Evolutionary conservation across 163 green algal species (phyloP).

Genomic region (Prototheca cutis): DNA sequence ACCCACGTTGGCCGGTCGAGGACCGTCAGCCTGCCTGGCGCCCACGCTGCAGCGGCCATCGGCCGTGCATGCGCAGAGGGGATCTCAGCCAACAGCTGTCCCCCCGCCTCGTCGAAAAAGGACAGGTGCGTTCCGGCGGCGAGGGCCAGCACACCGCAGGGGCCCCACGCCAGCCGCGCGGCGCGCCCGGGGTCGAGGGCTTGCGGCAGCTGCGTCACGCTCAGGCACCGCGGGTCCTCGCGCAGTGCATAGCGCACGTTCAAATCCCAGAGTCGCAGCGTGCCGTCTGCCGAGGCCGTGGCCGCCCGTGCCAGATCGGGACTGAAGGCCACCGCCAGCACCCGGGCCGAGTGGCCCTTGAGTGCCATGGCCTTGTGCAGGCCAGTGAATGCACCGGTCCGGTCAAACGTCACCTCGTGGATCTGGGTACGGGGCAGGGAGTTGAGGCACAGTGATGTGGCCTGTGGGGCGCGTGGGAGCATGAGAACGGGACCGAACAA

Average conservation of each 20-base stretch:
- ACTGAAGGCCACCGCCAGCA: background rate
- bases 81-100: constrained; percentile 44
- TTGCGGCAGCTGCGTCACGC: background rate
- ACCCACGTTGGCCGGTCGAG: constrained; percentile 19
- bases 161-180: constrained; percentile 35
- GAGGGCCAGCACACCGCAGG: constrained; percentile 40
- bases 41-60: constrained; percentile 34
- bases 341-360: constrained; percentile 12
- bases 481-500: too few species aligned
- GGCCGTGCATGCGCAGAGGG: constrained; percentile 39
- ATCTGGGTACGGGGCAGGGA: too few species aligned
- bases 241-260: background rate
- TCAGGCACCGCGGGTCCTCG: background rate
- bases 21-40: constrained; percentile 10
- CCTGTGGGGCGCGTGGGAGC: too few species aligned
- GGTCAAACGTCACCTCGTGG: constrained; percentile 24
- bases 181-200: background rate
- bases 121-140: constrained; percentile 29
- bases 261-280: constrained; percentile 2
- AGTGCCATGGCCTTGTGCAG: constrained; percentile 30
- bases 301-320: background rate
- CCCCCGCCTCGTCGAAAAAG: constrained; percentile 37
- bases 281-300: constrained; percentile 2
- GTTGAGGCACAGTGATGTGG: too few species aligned
- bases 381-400: constrained; percentile 15